phyloP scores from a whole-genome alignment of 1,284 basidiomycete species.

The Puccinia horiana region DNA sequence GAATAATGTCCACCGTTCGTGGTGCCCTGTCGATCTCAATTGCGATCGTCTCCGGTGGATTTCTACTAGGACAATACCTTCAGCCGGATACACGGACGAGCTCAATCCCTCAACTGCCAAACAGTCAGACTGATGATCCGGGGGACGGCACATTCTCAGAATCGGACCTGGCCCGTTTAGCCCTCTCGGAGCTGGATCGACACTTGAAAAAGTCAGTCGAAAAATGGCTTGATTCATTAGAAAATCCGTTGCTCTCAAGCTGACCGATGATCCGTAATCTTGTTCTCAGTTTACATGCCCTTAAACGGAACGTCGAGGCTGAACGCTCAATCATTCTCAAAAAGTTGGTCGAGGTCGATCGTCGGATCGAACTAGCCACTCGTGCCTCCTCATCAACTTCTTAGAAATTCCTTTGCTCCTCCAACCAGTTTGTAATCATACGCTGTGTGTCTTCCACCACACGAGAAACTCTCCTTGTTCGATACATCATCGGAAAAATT shows the following conservation, averaged over 20 bases:
- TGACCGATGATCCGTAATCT: neutral
- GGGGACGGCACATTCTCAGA: constrained; percentile 5
- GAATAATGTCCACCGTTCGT: constrained; percentile 44
- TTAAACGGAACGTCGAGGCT: constrained; percentile 34
- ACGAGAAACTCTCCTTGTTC: neutral
- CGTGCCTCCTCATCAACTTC: constrained; percentile 1
- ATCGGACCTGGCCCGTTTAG: neutral
- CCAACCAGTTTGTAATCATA: neutral
- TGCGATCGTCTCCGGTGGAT: constrained; percentile 47
- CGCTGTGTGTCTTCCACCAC: neutral
- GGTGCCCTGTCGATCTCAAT: constrained; percentile 35
- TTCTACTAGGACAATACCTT: constrained; percentile 42
- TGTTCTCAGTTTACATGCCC: constrained; percentile 20
- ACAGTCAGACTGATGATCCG: neutral
- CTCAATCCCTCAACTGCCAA: constrained; percentile 11
- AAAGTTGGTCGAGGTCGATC: constrained; percentile 45
- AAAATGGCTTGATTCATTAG: neutral
- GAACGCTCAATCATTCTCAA: constrained; percentile 44
- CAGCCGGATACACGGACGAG: constrained; percentile 27
- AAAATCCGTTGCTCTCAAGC: neutral
- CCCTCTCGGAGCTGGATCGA: constrained; percentile 31
- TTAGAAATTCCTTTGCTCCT: neutral
- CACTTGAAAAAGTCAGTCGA: constrained; percentile 31
- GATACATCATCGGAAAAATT: neutral
- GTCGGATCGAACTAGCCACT: constrained; percentile 1